Percentiles rank a stretch among this genome's conserved stretches.
These are phyloP conservation scores for Teunomyces pallodes DNA, from an alignment of 805 yeast species.

Conservation along the genomic window DNA sequence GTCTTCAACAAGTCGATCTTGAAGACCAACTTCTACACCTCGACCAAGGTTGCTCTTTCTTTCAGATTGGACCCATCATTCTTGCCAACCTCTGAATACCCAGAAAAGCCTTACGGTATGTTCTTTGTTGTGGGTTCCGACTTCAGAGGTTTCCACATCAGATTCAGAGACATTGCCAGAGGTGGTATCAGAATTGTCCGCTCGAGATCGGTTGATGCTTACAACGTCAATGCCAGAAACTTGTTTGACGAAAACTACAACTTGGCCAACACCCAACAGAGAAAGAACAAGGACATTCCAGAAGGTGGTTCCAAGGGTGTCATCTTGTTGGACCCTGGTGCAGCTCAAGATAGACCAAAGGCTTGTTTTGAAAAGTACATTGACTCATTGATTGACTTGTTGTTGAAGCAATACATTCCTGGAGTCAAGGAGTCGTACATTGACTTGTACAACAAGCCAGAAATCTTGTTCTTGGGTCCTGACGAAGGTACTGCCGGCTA, in stretches of 20 bases:
- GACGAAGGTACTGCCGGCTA: constrained; percentile 97
- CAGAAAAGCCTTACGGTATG: constrained; percentile 91
- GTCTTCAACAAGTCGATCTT: constrained; percentile 82
- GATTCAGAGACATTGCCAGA: constrained; percentile 95
- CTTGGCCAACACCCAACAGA: constrained; percentile 92
- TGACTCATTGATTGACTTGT: constrained; percentile 83
- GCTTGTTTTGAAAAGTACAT: constrained; percentile 90
- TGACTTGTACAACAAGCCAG: constrained; percentile 79
- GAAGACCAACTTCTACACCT: constrained; percentile 90
- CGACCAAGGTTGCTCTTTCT: constrained; percentile 92
- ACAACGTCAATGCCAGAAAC: constrained; percentile 78
- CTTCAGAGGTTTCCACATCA: constrained; percentile 94
- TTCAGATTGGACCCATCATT: constrained; percentile 86
- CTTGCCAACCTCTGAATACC: constrained; percentile 83
- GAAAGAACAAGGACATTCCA: constrained; percentile 96
- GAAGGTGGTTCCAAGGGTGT: constrained; percentile 99
- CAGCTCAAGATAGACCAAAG: constrained; percentile 74
- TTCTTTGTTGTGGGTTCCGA: constrained; percentile 95
- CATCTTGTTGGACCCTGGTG: constrained; percentile 74
- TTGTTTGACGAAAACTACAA: constrained; percentile 96
- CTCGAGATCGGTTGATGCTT: constrained; percentile 82
- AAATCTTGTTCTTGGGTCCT: constrained; percentile 96
- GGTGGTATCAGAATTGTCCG: constrained; percentile 97
- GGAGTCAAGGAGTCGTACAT: constrained; percentile 81
- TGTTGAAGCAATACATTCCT: constrained; percentile 67